These are phyloP conservation scores for Gossypium gossypioides DNA, from an alignment of 441 rosid species.

Conservation along the genomic window DNA sequence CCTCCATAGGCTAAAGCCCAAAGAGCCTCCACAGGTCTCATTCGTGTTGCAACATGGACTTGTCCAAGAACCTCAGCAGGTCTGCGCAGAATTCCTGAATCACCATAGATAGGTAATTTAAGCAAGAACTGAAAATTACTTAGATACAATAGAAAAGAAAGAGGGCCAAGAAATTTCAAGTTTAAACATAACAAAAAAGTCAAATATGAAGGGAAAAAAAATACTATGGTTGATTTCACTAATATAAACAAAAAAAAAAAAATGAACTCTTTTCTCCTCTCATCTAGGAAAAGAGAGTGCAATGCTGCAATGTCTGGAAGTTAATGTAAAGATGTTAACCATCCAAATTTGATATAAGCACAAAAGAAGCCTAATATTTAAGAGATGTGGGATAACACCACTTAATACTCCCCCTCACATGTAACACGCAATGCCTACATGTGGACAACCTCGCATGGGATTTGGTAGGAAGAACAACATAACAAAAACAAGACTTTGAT, in stretches of 20 bases:
- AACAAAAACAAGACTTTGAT: background rate
- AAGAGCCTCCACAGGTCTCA: constrained; percentile 77
- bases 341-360: background rate
- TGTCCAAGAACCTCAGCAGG: constrained; percentile 99
- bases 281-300: background rate
- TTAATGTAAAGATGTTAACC: background rate
- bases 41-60: constrained; percentile 86
- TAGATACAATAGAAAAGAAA: background rate
- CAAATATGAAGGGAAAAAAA: background rate
- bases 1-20: constrained; percentile 99
- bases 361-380: background rate
- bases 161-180: background rate
- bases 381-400: background rate
- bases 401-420: background rate
- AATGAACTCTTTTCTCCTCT: background rate
- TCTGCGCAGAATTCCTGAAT: constrained; percentile 66
- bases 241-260: background rate
- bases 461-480: background rate
- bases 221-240: background rate
- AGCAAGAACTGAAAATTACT: constrained; percentile 11
- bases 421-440: background rate
- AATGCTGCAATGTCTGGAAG: background rate
- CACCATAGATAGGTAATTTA: constrained; percentile 17
- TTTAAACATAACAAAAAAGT: background rate
- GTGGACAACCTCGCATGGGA: background rate